These are phyloP conservation scores for Naganishia vishniacii DNA, from an alignment of 768 basidiomycete genomes.

Conservation along the genomic window DNA sequence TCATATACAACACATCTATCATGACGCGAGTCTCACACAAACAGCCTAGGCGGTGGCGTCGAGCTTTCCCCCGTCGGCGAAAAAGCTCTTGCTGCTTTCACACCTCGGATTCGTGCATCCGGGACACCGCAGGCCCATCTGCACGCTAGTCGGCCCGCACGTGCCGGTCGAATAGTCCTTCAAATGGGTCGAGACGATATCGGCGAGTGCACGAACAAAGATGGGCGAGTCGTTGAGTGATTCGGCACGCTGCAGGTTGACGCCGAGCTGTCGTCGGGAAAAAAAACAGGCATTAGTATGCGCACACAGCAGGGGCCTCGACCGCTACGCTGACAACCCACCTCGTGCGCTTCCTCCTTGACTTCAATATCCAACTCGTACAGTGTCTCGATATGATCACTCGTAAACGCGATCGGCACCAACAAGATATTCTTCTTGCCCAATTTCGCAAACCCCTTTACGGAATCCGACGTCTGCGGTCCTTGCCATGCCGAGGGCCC, in stretches of 20 bases:
- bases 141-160: conserved; percentile 63
- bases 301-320: too few species aligned
- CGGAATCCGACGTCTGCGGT: conserved; percentile 83
- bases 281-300: conserved; percentile 14
- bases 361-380: conserved; percentile 96
- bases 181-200: conserved; percentile 77
- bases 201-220: conserved; percentile 89
- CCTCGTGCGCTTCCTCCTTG: conserved; percentile 80
- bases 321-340: conserved; percentile 50
- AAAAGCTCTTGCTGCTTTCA: conserved; percentile 80
- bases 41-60: neutral
- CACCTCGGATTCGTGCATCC: conserved; percentile 88
- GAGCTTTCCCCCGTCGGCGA: conserved; percentile 63
- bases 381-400: conserved; percentile 97
- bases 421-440: conserved; percentile 57
- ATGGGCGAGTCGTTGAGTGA: conserved; percentile 93
- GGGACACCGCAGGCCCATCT: conserved; percentile 83
- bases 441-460: conserved; percentile 58
- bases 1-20: too few species aligned
- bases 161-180: conserved; percentile 58
- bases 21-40: too few species aligned
- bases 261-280: conserved; percentile 73
- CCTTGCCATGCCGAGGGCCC: conserved; percentile 98
- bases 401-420: conserved; percentile 96
- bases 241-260: conserved; percentile 79